Conservation (phyloP, 805 yeast genomes). For the Limtongozyma cylindracea region DNA sequence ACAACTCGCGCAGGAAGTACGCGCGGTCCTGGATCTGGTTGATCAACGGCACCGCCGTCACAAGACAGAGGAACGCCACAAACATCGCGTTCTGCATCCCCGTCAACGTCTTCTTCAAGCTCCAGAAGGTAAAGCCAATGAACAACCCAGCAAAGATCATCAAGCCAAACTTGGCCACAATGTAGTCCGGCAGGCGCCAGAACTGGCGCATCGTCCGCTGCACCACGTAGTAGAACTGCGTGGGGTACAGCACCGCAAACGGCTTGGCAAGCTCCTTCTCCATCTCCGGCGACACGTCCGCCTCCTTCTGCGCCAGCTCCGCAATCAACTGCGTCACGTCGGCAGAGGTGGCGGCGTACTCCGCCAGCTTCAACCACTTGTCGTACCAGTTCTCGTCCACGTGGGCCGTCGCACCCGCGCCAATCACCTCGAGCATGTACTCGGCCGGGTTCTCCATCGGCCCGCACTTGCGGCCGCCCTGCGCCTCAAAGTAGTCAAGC, state of each 20-base stretch:
- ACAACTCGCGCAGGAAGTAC: constrained; percentile 29
- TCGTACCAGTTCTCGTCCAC: neutral
- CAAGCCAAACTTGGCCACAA: neutral
- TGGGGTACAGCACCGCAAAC: neutral
- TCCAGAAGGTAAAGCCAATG: neutral
- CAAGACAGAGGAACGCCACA: constrained; percentile 22
- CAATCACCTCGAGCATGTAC: neutral
- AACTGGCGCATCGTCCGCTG: neutral
- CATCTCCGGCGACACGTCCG: neutral
- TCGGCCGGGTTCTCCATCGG: neutral
- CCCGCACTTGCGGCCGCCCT: neutral
- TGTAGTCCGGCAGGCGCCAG: neutral
- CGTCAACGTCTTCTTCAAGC: neutral
- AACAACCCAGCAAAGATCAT: neutral
- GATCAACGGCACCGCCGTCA: constrained; percentile 27
- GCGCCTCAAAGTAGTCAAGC: neutral
- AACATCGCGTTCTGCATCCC: neutral
- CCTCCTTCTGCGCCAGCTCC: neutral
- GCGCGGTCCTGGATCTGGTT: constrained; percentile 42
- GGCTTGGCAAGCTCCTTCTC: neutral
- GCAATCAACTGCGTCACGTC: neutral
- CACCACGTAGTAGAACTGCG: neutral
- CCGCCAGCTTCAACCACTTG: neutral
- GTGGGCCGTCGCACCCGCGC: neutral
- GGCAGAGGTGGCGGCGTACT: neutral